Base-by-base conservation (phyloP, 768 basidiomycete species). In the Leccinum imitatum region DNA sequence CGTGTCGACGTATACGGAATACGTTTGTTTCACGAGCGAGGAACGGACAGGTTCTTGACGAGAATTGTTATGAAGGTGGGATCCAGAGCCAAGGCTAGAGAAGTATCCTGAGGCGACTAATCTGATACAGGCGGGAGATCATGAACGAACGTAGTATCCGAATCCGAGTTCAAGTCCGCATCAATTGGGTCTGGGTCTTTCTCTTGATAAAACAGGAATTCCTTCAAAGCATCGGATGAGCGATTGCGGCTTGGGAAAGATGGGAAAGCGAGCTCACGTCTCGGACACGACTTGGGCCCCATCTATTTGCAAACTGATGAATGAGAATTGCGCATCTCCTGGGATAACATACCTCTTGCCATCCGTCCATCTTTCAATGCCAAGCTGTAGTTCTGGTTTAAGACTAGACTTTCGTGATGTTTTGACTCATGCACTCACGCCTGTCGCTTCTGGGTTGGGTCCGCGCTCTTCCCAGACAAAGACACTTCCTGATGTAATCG, bases 401-500 rank as follows among this genome's bases (percentile, higher is more conserved):
- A 59, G 56, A 53, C 51, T 54, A 2, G 25, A 21, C n/a, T 56
- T 51, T 33, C 56, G 58, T 50, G 19, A 46, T 33, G 55, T 58
- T 51, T 55, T 39, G 57, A 50, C 55, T 13, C 37, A 57, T 39
- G 46, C 41, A 75, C 82, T 68, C 69, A 90, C 87, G 60, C 87
- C 87, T 51, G 83, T 84, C 30, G 84, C 79, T 61, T 89, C 89
- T 53, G 84, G 73, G 62, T 83, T 84, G 14, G 87, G 80, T 6
- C 86, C 85, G 58, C 90, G 80, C 71, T 93, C 91, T 69, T 92
- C 89, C 90, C 91, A 93, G 41, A 93, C 89, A 63, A 84, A 93
- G 35, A 92, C 85, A 59, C 82, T 84, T 14, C 91, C 90, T 1
- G 89, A 82, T n/a, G 76, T 64, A 53, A 92, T 89, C 44, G 79